Percentiles rank a stretch among this genome's conserved stretches.
These are phyloP conservation scores for Apiosordaria backusii DNA, from an alignment of 495 filamentous ascomycete species.

Conservation along the genomic window DNA sequence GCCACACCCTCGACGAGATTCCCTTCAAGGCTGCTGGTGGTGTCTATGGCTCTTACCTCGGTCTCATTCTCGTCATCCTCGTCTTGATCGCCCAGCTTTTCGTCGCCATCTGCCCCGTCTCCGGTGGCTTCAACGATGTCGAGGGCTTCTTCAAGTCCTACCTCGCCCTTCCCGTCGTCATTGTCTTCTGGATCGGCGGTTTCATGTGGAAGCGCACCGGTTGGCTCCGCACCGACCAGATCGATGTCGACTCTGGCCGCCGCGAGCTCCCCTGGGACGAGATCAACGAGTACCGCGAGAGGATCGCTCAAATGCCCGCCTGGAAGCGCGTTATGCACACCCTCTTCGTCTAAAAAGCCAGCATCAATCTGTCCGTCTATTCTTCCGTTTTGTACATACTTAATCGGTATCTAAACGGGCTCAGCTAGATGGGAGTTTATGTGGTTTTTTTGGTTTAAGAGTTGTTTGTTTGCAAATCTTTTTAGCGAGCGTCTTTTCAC, in stretches of 20 bases:
- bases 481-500: background rate
- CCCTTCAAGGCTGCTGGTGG: conserved; percentile 65
- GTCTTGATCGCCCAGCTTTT: conserved; percentile 62
- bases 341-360: conserved; percentile 43
- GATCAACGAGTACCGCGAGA: conserved; percentile 45
- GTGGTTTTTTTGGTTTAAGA: background rate
- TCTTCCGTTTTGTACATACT: background rate
- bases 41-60: conserved; percentile 63
- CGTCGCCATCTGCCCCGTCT: conserved; percentile 47
- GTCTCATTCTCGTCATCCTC: conserved; percentile 56
- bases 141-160: conserved; percentile 73
- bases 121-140: conserved; percentile 46
- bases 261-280: conserved; percentile 55
- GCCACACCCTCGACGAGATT: conserved; percentile 63
- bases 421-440: background rate
- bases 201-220: conserved; percentile 59
- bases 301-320: conserved; percentile 45
- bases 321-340: conserved; percentile 48
- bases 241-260: conserved; percentile 62
- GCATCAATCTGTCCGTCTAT: background rate
- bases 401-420: background rate
- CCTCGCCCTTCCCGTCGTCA: conserved; percentile 76
- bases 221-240: conserved; percentile 52
- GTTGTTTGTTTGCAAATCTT: background rate
- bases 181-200: conserved; percentile 66